These are phyloP conservation scores for Sugiyamaella qingdaonensis DNA, from an alignment of 805 yeast species.

Conservation along the genomic window DNA sequence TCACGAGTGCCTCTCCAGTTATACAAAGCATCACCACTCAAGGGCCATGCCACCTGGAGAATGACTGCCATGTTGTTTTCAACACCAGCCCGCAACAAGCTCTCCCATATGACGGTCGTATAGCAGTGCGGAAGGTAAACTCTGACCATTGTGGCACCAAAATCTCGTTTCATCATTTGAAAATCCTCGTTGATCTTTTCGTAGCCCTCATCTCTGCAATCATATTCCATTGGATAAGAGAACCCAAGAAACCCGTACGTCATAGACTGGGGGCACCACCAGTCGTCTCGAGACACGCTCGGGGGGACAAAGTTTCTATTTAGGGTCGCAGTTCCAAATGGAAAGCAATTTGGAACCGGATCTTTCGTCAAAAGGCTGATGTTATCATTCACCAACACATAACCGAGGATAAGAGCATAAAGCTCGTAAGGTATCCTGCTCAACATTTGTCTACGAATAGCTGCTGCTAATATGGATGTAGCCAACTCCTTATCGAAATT, in stretches of 20 bases:
- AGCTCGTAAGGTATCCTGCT: too few relatives aligned
- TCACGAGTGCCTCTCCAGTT: not conserved
- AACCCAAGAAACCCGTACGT: slow-evolving; percentile 8
- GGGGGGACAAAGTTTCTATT: not conserved
- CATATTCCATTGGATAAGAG: slow-evolving; percentile 8
- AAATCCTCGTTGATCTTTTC: slow-evolving; percentile 3
- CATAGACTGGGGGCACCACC: slow-evolving; percentile 10
- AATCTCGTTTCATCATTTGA: slow-evolving; percentile 3
- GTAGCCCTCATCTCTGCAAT: not conserved
- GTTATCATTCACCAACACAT: not conserved
- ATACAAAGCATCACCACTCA: slow-evolving; percentile 4
- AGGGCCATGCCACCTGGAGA: slow-evolving; percentile 8
- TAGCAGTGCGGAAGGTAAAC: slow-evolving; percentile 8
- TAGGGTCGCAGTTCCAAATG: slow-evolving; percentile 2
- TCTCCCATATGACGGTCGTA: slow-evolving; percentile 5
- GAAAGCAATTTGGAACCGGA: slow-evolving; percentile 3
- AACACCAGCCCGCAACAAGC: slow-evolving; percentile 1
- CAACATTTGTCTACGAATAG: too few relatives aligned
- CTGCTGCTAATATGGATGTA: too few relatives aligned
- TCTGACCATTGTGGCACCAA: slow-evolving; percentile 8
- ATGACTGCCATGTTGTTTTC: slow-evolving; percentile 4
- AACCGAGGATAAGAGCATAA: too few relatives aligned
- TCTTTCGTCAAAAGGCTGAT: not conserved
- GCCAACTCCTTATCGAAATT: too few relatives aligned
- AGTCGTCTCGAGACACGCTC: slow-evolving; percentile 1